Evolutionary conservation across 768 basidiomycete species (phyloP).

Genomic region (Kwoniella europaea): DNA sequence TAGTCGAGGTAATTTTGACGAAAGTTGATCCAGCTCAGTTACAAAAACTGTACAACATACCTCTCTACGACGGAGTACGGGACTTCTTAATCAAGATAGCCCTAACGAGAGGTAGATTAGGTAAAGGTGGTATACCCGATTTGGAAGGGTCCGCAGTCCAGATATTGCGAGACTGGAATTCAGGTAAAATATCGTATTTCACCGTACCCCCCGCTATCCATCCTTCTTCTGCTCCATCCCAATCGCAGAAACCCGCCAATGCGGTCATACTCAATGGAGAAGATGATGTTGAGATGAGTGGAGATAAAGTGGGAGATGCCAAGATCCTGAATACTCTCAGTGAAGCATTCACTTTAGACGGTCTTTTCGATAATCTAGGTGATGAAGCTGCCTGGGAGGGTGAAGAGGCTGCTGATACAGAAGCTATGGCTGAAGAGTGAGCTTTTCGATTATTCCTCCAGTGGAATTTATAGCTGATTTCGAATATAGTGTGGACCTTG

Average conservation of each 20-base stretch:
- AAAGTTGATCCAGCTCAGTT: slow-evolving; percentile 74
- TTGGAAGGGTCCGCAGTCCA: slow-evolving; percentile 78
- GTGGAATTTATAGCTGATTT: not conserved
- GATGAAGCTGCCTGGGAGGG: slow-evolving; percentile 73
- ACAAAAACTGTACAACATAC: slow-evolving; percentile 83
- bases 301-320: slow-evolving; percentile 78
- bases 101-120: slow-evolving; percentile 76
- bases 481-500: not conserved
- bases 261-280: slow-evolving; percentile 52
- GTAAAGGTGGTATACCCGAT: slow-evolving; percentile 94
- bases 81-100: slow-evolving; percentile 92
- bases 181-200: slow-evolving; percentile 91
- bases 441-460: not conserved
- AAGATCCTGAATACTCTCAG: slow-evolving; percentile 74
- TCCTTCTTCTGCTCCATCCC: slow-evolving; percentile 71
- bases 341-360: slow-evolving; percentile 79
- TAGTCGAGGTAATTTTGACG: slow-evolving; percentile 80
- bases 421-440: slow-evolving; percentile 41
- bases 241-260: slow-evolving; percentile 30
- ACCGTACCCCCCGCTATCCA: slow-evolving; percentile 78
- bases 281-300: slow-evolving; percentile 68
- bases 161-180: slow-evolving; percentile 89
- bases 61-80: slow-evolving; percentile 70
- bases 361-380: slow-evolving; percentile 79
- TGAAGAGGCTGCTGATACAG: slow-evolving; percentile 54